Conservation (phyloP, 495 filamentous ascomycete genomes). For the Chaetomium tenue region DNA sequence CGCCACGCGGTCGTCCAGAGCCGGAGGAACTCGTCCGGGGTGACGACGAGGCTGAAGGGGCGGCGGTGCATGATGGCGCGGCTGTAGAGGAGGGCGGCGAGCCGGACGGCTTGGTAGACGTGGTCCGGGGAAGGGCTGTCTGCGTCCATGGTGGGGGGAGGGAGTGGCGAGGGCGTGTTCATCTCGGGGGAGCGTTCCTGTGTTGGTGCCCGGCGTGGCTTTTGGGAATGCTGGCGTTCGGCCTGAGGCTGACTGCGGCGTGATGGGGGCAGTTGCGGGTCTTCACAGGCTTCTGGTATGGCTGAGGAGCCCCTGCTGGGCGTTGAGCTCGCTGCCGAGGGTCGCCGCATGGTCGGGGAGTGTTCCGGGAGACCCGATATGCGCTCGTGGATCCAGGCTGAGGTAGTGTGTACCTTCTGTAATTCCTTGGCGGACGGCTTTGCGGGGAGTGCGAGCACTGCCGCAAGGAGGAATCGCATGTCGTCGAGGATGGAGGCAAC, state of each 20-base stretch:
- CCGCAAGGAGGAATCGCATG: slow-evolving; percentile 37
- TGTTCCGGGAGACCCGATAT: slow-evolving; percentile 32
- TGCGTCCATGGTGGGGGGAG: not conserved
- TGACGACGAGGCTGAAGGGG: slow-evolving; percentile 32
- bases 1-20: slow-evolving; percentile 42
- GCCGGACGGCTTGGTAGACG: slow-evolving; percentile 38
- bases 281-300: not conserved
- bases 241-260: not conserved
- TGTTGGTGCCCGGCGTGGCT: not conserved
- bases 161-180: not conserved
- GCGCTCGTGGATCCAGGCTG: slow-evolving; percentile 39
- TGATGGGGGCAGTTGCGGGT: not conserved
- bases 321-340: slow-evolving; percentile 15
- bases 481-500: slow-evolving; percentile 43
- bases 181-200: not conserved
- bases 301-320: slow-evolving; percentile 10
- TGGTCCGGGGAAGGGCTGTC: slow-evolving; percentile 20
- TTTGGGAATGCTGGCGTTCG: not conserved
- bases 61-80: slow-evolving; percentile 34
- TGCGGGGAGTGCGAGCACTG: slow-evolving; percentile 35
- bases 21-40: slow-evolving; percentile 27
- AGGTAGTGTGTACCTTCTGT: slow-evolving; percentile 35
- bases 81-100: slow-evolving; percentile 38
- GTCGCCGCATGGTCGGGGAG: slow-evolving; percentile 16
- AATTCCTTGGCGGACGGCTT: slow-evolving; percentile 33